phyloP scores from a whole-genome alignment of 179 eudicot genomes.

The Pouteria campechiana region DNA sequence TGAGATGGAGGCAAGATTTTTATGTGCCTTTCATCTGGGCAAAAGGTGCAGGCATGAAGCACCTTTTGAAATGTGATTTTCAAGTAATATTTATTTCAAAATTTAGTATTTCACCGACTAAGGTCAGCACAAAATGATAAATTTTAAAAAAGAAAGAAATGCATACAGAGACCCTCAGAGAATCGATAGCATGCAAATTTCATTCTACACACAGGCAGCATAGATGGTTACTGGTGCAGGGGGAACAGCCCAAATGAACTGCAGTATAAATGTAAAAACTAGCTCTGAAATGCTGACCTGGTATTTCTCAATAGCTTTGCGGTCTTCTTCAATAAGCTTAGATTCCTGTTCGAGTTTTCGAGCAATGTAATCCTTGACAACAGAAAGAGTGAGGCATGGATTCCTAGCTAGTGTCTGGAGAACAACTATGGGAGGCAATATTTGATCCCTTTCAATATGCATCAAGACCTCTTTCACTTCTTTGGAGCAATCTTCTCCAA shows the following conservation, averaged over 20 bases:
- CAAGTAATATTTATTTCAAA: too few relatives aligned
- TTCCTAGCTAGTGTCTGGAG: conserved; percentile 85
- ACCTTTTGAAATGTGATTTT: too few relatives aligned
- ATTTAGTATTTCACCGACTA: too few relatives aligned
- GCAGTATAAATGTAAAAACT: neutral
- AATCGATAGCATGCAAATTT: too few relatives aligned
- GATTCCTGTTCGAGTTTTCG: conserved; percentile 94
- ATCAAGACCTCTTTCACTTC: conserved; percentile 90
- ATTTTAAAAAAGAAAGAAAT: too few relatives aligned
- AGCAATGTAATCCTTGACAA: conserved; percentile 88
- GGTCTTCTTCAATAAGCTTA: conserved; percentile 83
- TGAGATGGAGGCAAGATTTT: too few relatives aligned
- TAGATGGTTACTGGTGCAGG: too few relatives aligned
- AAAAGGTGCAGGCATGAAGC: too few relatives aligned
- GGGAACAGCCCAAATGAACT: neutral
- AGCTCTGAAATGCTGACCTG: conserved; percentile 40
- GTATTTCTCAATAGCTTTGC: conserved; percentile 68
- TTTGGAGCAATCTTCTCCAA: conserved; percentile 97
- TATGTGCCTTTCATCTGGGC: too few relatives aligned
- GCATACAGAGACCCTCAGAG: too few relatives aligned
- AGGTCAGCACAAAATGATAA: too few relatives aligned
- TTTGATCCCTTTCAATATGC: conserved; percentile 89
- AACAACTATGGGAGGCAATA: conserved; percentile 83
- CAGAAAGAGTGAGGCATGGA: conserved; percentile 88
- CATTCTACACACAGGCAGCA: too few relatives aligned